Evolutionary conservation across 805 yeast genomes (phyloP).

Genomic region (Barnettozyma wickerhamii): DNA sequence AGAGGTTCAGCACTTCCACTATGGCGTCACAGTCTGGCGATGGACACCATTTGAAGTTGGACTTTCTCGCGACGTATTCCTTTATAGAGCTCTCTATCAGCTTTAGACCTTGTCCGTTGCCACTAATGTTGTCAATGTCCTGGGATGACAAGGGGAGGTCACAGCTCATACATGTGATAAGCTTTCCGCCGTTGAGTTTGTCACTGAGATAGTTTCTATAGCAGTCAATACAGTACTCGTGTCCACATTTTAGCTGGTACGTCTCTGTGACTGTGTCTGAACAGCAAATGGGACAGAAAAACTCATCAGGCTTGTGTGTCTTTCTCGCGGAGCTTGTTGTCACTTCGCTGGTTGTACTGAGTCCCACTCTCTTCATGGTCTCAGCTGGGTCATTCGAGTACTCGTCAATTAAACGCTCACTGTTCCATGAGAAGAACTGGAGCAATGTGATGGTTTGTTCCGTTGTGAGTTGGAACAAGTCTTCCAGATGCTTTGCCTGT

Average conservation of each 20-base stretch:
- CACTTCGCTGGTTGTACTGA: conserved; percentile 12
- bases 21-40: conserved; percentile 71
- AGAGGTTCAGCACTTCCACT: conserved; percentile 32
- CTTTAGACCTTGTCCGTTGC: conserved; percentile 27
- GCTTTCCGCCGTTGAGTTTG: conserved; percentile 35
- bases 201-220: conserved; percentile 55
- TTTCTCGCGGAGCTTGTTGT: not conserved
- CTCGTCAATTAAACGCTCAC: conserved; percentile 50
- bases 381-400: conserved; percentile 42
- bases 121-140: conserved; percentile 40
- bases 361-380: conserved; percentile 32
- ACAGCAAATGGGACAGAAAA: conserved; percentile 69
- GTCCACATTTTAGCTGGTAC: conserved; percentile 63
- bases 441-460: conserved; percentile 42
- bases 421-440: conserved; percentile 53
- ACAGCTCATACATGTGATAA: conserved; percentile 65
- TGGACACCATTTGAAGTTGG: conserved; percentile 72
- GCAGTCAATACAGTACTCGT: conserved; percentile 66
- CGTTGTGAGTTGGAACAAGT: conserved; percentile 33
- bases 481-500: conserved; percentile 31
- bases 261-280: conserved; percentile 41
- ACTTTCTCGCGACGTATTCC: conserved; percentile 47
- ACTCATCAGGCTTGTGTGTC: conserved; percentile 22
- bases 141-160: conserved; percentile 33
- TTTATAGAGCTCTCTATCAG: conserved; percentile 36